Evolutionary conservation across 345 rosid species (phyloP), one percentile per base, ranked within the genome.

Genomic region (Syzygium aromaticum): DNA sequence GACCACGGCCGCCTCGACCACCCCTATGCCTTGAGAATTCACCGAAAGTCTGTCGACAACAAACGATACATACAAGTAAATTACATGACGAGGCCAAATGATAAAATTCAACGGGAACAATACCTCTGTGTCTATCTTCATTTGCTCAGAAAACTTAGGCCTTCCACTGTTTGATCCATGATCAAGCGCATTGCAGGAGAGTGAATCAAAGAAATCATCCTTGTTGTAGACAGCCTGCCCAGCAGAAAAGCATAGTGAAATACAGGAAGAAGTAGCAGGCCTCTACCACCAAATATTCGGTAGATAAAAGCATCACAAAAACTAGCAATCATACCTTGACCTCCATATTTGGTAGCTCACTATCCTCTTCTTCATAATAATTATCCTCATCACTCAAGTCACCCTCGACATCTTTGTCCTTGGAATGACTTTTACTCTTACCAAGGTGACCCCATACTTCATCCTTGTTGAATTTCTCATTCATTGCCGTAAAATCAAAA

Each of bases 391-490:
- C 94, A 84, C 86, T 90, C 84, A 84, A 87, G 73, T 73, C 67
- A 52, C 91, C 90, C 89, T 90, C 92, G n/a, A 88, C 89, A 88
- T 84, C 94, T 87, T 86, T 85, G 85, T 90, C 91, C 87, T 86
- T 91, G 85, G 86, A 56, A 85, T 90, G 83, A 84, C 90, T 86
- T 89, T 92, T 93, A 87, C 89, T 93, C 93, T 95, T 96, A 77
- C 99, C 99, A 59, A 96, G 97, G 90, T 96, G 93, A 86, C 98
- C 99, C 99, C 99, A 96, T 17, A 96, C 97, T 91, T 96, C 98
- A 91, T 96, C 96, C 93, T 96, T 96, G 53, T 96, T 96, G 90
- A 96, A 96, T 91, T 94, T 96, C 89, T 96, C 99, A 93, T 96
- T 96, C 99, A 96, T 96, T 56, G 98, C 98, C 22, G 61, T 91